phyloP scores from a whole-genome alignment of 148 eudicot genomes.

The Vaccinium corymbosum region DNA sequence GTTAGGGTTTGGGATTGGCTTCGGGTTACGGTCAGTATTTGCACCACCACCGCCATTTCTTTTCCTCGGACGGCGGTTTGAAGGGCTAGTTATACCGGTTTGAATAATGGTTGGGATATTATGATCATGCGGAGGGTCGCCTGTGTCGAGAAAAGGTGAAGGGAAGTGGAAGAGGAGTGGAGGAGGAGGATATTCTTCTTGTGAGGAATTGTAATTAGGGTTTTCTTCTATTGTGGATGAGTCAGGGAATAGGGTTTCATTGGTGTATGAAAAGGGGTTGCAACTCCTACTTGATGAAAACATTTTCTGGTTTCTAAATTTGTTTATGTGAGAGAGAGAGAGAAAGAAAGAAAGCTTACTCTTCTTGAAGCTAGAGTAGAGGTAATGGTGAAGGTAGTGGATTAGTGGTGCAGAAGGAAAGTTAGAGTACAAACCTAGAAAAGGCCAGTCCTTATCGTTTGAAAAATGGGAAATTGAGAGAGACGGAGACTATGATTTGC shows the following conservation, averaged over 20 bases:
- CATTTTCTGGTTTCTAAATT: background rate
- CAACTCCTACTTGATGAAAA: constrained; percentile 4
- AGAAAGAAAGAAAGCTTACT: background rate
- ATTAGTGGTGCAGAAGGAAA: background rate
- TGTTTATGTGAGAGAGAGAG: background rate
- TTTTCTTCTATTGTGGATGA: background rate
- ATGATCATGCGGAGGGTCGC: background rate
- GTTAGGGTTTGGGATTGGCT: background rate
- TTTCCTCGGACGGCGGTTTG: constrained; percentile 2
- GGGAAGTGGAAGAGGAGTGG: constrained; percentile 18
- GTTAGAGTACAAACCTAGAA: background rate
- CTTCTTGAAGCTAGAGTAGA: background rate
- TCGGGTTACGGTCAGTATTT: background rate
- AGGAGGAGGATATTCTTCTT: constrained; percentile 15
- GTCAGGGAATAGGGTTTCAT: background rate
- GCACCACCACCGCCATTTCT: background rate
- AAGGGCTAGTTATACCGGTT: background rate
- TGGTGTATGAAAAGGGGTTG: background rate
- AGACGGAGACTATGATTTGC: background rate
- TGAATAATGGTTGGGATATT: background rate
- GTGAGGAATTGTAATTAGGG: background rate
- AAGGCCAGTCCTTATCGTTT: background rate
- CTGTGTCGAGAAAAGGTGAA: constrained; percentile 24
- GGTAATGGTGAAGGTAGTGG: background rate
- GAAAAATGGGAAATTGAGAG: background rate